Evolutionary conservation across 2,329 filamentous ascomycete species (phyloP), one percentile per base, ranked within the genome.

Genomic region (Fusarium illudens): DNA sequence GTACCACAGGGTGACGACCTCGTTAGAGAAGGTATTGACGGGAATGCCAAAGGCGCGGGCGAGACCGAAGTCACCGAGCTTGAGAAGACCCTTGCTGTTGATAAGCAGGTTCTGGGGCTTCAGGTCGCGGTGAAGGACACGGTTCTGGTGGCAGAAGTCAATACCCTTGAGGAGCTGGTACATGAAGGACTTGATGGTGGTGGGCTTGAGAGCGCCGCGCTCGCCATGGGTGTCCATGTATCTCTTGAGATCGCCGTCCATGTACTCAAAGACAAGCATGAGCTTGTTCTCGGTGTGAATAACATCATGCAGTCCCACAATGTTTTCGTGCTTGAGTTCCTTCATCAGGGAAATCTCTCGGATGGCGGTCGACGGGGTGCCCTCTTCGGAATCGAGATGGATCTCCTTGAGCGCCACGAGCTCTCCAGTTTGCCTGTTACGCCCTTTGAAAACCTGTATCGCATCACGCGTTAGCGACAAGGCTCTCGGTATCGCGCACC

Each of bases 211-310:
- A 50, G 94, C 93, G 65, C 96, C 95, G 54, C 94, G 88, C 73
- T 97, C 93, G 75, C 94, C 94, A 61, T 94, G 87, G 7, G 90
- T 92, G 79, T 99, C 96, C 96, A 99, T 99, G 81, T 97, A 98
- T 77, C 96, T 93, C 84, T 99, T 99, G 11, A 99, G 84, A 76
- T 99, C 96, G 78, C 94, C 94, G 81, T 99, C 96, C 95, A 99
- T 97, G 81, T 90, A 97, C 80, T 99, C 96, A 74, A 99, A 99
- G 10, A 99, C 96, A 37, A 99, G 90, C 96, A 99, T 99, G 60
- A 99, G 89, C 80, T 99, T 99, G 83, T 98, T 99, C 84, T 99
- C 96, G 61, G 96, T 99, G 81, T 99, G 96, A 75, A 99, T 98
- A 59, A 99, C 96, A 85, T 99, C 96, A 86, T 98, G 93, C 6